Base-by-base conservation (phyloP, 208 protist genomes). In the Spironucleus salmonicida region DNA sequence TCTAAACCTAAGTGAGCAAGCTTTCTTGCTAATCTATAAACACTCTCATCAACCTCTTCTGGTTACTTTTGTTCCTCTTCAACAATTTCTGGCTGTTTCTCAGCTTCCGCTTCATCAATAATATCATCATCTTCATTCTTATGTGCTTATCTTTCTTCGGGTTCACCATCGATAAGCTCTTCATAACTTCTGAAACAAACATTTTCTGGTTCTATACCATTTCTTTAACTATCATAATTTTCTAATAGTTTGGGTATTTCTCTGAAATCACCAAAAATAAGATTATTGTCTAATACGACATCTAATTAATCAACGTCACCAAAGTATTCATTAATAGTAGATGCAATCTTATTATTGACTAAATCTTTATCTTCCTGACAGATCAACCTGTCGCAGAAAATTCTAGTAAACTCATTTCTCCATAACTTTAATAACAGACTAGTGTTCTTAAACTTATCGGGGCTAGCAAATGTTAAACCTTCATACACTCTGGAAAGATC, bases 351-450 rank as follows among this genome's bases (percentile, higher is more conserved):
- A 30, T 62, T 49, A 26, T 68, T 49, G 11, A 97, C 89, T 67
- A 91, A 89, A 39, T 79, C 75, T 76, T 90, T 90, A 80, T 98
- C 95, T 7, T 90, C 81, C 32, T 84, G 62, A 78, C 89, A 87
- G n/a, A 91, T 87, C 79, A 98, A 92, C 62, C 94, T 86, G 80
- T 98, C 94, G 39, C 94, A 84, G 83, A 98, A 97, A 41, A 97
- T 92, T 74, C 93, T 87, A 45, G 91, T 84, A 58, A 88, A 80
- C 82, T 98, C 95, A 86, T 98, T 96, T 38, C 93, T 85, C 94
- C 94, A 97, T n/a, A 98, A 81, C 0, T 93, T 89, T 35, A 96
- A 81, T 42, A 98, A 64, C 0, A 75, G 11, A 7, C 59, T 75
- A 0, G 81, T 23, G 2, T 81, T 82, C 9, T 66, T n/a, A 78